Conservation (phyloP, 371 early-diverging fungal genomes). For the Mortierella sp. region DNA sequence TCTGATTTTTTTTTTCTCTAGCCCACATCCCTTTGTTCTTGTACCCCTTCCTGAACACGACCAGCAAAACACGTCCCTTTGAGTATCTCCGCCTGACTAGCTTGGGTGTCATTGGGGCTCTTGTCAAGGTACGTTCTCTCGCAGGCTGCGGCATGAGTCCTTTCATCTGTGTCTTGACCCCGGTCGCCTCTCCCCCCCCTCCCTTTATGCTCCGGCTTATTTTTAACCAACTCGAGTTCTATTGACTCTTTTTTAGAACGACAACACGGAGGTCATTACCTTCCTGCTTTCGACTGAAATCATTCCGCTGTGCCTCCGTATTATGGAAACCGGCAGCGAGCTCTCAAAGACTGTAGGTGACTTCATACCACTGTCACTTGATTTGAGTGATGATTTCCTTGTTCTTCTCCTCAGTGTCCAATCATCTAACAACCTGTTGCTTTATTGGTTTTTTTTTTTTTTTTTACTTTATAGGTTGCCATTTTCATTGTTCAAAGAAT, state of each 20-base stretch:
- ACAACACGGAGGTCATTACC: conserved; percentile 93
- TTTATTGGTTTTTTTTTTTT: background rate
- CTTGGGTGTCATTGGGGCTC: conserved; percentile 95
- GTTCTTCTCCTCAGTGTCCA: conserved; percentile 4
- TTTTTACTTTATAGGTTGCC: conserved; percentile 67
- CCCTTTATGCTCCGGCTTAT: background rate
- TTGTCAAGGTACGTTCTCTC: conserved; percentile 82
- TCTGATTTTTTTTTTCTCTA: conserved; percentile 22
- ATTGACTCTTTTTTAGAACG: conserved; percentile 67
- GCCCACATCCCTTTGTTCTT: conserved; percentile 97
- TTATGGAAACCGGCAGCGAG: conserved; percentile 98
- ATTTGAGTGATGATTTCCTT: background rate
- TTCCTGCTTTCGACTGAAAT: conserved; percentile 98
- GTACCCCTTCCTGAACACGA: conserved; percentile 98
- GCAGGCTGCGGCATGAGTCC: background rate
- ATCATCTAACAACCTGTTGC: background rate
- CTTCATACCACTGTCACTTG: background rate
- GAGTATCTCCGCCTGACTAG: conserved; percentile 95
- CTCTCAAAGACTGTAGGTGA: conserved; percentile 92
- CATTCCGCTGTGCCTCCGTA: conserved; percentile 97
- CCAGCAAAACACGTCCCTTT: conserved; percentile 92
- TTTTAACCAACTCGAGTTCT: background rate
- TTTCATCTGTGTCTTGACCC: background rate
- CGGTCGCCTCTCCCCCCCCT: too few species aligned
- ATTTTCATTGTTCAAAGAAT: conserved; percentile 98